Percentiles rank a stretch among this genome's conserved stretches.
These are phyloP conservation scores for Mycena crocata DNA, from an alignment of 768 basidiomycete species.

Conservation along the genomic window DNA sequence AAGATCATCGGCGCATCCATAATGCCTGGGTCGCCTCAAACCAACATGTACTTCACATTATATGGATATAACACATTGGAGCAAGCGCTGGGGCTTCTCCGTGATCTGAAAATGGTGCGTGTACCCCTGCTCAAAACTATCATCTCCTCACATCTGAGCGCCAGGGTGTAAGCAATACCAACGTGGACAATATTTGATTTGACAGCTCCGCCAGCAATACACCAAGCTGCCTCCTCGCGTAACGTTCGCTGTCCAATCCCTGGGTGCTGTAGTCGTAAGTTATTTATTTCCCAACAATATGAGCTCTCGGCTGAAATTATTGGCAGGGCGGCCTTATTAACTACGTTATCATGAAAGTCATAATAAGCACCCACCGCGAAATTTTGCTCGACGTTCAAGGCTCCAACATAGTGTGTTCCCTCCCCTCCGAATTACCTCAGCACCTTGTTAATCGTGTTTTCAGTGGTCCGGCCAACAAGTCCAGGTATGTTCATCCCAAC, in stretches of 20 bases:
- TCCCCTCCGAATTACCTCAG: neutral
- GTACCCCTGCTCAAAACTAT: constrained; percentile 9
- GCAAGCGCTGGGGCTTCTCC: constrained; percentile 53
- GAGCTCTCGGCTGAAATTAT: neutral
- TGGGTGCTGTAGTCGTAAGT: constrained; percentile 52
- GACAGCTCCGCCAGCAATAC: constrained; percentile 39
- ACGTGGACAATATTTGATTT: constrained; percentile 43
- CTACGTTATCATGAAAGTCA: constrained; percentile 50
- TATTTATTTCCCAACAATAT: no score
- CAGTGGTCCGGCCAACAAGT: constrained; percentile 58
- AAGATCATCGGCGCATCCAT: constrained; percentile 70
- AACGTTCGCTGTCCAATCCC: constrained; percentile 60
- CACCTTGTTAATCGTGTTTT: neutral
- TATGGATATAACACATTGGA: constrained; percentile 50
- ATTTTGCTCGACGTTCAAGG: constrained; percentile 67
- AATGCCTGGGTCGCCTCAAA: constrained; percentile 70
- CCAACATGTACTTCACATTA: constrained; percentile 73
- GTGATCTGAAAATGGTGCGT: constrained; percentile 59
- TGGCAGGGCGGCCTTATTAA: constrained; percentile 52
- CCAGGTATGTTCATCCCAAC: constrained; percentile 56
- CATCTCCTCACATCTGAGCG: constrained; percentile 41
- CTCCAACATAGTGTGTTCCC: constrained; percentile 55
- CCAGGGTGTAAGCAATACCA: constrained; percentile 35
- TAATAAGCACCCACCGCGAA: constrained; percentile 61
- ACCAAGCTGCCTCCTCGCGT: constrained; percentile 63